Conservation (phyloP, 2,329 filamentous ascomycete genomes). For the Hypoxylon sp. region DNA sequence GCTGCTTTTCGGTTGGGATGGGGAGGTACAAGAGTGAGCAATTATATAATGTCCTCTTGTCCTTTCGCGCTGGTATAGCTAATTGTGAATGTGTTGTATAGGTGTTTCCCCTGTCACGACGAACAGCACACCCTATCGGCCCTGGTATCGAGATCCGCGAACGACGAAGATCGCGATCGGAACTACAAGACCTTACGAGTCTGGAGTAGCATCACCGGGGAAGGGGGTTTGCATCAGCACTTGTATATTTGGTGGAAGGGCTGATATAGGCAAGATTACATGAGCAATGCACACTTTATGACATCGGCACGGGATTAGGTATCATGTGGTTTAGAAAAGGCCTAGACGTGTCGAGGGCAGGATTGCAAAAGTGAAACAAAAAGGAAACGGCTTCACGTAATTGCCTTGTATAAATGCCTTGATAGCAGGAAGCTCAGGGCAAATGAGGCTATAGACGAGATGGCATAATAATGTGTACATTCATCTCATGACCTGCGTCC, state of each 20-base stretch:
- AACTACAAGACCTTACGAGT: slow-evolving; percentile 72
- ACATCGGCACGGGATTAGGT: neutral
- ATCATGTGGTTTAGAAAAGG: slow-evolving; percentile 12
- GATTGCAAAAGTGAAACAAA: slow-evolving; percentile 3
- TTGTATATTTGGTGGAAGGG: slow-evolving; percentile 26
- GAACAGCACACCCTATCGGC: slow-evolving; percentile 75
- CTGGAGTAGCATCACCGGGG: slow-evolving; percentile 30
- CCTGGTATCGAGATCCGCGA: slow-evolving; percentile 86
- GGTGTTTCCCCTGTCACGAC: slow-evolving; percentile 70
- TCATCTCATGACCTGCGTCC: neutral
- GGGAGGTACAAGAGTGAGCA: slow-evolving; percentile 86
- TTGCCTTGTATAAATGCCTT: neutral
- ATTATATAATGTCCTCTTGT: slow-evolving; percentile 41
- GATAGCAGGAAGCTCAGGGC: neutral
- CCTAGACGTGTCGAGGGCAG: neutral
- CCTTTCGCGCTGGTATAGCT: neutral
- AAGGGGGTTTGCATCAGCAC: slow-evolving; percentile 6
- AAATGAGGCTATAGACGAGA: slow-evolving; percentile 3
- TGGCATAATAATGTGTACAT: slow-evolving; percentile 11
- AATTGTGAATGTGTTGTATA: slow-evolving; percentile 44
- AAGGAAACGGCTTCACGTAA: slow-evolving; percentile 8
- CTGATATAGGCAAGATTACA: slow-evolving; percentile 5
- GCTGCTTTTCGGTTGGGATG: slow-evolving; percentile 92
- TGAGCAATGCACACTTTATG: slow-evolving; percentile 2
- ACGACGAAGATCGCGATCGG: slow-evolving; percentile 68